Evolutionary conservation across 2,329 filamentous ascomycete genomes (phyloP).

Genomic region (Ascomycota sp.): DNA sequence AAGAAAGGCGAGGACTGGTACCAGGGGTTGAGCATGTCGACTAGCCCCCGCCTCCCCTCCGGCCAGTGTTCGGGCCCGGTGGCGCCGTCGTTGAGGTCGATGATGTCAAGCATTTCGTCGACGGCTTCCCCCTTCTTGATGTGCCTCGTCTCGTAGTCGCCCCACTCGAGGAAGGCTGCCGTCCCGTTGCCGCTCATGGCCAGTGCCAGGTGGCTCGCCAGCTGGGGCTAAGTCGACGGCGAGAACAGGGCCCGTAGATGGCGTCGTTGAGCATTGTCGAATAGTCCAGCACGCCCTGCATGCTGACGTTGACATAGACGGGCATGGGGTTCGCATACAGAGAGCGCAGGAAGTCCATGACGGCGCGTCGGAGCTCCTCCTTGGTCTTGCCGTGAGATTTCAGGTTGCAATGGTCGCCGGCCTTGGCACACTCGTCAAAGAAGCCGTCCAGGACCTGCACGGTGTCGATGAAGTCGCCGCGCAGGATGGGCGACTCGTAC

Average conservation of each 20-base stretch:
- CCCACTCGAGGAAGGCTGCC: slow-evolving; percentile 15
- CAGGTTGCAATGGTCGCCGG: slow-evolving; percentile 23
- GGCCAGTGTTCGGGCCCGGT: slow-evolving; percentile 11
- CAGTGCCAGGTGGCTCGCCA: slow-evolving; percentile 14
- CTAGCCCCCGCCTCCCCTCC: slow-evolving; percentile 9
- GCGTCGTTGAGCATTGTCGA: slow-evolving; percentile 14
- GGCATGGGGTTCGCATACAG: slow-evolving; percentile 18
- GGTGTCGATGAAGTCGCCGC: slow-evolving; percentile 10
- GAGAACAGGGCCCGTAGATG: slow-evolving; percentile 17
- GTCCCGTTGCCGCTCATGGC: slow-evolving; percentile 20
- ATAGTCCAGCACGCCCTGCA: slow-evolving; percentile 18
- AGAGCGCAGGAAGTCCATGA: slow-evolving; percentile 12
- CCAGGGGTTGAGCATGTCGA: slow-evolving; percentile 14
- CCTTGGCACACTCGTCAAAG: slow-evolving; percentile 16
- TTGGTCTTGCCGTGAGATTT: slow-evolving; percentile 15
- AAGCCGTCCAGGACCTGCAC: slow-evolving; percentile 12
- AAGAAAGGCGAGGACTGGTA: slow-evolving; percentile 13
- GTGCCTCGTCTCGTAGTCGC: slow-evolving; percentile 1
- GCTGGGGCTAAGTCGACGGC: slow-evolving; percentile 14
- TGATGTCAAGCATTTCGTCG: slow-evolving; percentile 8
- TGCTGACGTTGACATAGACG: slow-evolving; percentile 20
- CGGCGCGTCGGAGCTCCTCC: slow-evolving; percentile 11
- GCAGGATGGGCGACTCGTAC: slow-evolving; percentile 9
- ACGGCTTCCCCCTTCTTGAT: slow-evolving; percentile 1
- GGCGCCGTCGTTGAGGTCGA: slow-evolving; percentile 10